Evolutionary conservation across 169 alveolate genomes (phyloP).

Genomic region (Eimeria tenella): DNA sequence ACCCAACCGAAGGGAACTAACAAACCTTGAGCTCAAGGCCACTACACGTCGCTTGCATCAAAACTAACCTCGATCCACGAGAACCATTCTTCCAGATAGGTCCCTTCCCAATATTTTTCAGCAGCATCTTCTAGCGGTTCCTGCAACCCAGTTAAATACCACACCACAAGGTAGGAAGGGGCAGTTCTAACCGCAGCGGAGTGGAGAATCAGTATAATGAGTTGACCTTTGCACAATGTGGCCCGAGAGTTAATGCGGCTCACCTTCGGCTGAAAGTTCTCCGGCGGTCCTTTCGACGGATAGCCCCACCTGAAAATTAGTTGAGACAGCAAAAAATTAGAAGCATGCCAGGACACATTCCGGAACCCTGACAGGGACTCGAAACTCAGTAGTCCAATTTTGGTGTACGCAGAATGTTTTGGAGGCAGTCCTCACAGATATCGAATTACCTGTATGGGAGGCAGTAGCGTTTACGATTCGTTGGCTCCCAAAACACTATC

Average conservation of each 20-base stretch:
- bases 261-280: slow-evolving; percentile 23
- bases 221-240: not conserved
- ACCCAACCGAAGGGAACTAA: no score
- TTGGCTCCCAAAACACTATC: slow-evolving; percentile 84
- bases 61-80: slow-evolving; percentile 63
- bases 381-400: not conserved
- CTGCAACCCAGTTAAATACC: not conserved
- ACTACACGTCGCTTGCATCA: no score
- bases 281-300: slow-evolving; percentile 75
- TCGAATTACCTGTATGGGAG: slow-evolving; percentile 79
- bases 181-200: no score
- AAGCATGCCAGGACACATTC: not conserved
- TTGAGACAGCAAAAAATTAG: not conserved
- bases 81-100: slow-evolving; percentile 71
- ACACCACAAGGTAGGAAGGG: no score
- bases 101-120: slow-evolving; percentile 74
- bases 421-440: not conserved
- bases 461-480: slow-evolving; percentile 80
- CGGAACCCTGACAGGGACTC: not conserved
- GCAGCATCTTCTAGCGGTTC: slow-evolving; percentile 58
- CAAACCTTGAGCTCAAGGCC: no score
- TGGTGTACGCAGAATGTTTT: not conserved
- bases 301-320: slow-evolving; percentile 63
- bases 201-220: no score
- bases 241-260: not conserved